Evolutionary conservation across 2,329 filamentous ascomycete genomes (phyloP), one percentile per base, ranked within the genome.

Genomic region (Ambrosiella cleistominuta): DNA sequence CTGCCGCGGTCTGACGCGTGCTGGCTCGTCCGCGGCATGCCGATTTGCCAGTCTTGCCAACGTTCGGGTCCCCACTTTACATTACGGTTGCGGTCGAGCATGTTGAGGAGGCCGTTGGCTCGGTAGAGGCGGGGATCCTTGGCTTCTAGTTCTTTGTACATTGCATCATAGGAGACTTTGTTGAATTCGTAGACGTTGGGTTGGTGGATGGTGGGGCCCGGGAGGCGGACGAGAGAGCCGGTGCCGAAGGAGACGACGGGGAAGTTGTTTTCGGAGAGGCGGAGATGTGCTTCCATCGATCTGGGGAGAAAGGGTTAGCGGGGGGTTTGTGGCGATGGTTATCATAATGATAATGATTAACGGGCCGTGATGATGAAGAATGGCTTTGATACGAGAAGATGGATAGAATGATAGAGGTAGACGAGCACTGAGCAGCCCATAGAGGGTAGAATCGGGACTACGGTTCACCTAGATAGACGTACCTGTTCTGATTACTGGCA

Each of bases 111-210:
- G 50, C 93, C 93, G 67, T 98, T 98, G 61, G 86, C 85, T 47
- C 82, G 83, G 72, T 98, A 98, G 1, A 98, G 75, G 0, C 88
- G 80, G 19, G 83, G 79, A 66, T 98, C 94, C 66, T 97, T 96
- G 40, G 80, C 70, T 62, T 86, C 79, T 8, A 98, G 81, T 69
- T 98, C 91, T 64, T 88, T 85, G 72, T 93, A 95, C 79, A 98
- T 98, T 67, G 83, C 83, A 66, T 88, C 83, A 71, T 98, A 98
- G 12, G 90, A 95, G 1, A 90, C 95, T 68, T 85, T 88, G 74
- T 98, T 97, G 81, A 98, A 98, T 65, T 88, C 83, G 75, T 97
- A 98, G 65, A 97, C 90, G 68, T 98, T 98, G 54, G 93, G 93
- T 68, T 96, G 88, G 6, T 82, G 85, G 63, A 96, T 93, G 39